Base-by-base conservation (phyloP, 805 yeast species). In the Starmerella vaccinii region DNA sequence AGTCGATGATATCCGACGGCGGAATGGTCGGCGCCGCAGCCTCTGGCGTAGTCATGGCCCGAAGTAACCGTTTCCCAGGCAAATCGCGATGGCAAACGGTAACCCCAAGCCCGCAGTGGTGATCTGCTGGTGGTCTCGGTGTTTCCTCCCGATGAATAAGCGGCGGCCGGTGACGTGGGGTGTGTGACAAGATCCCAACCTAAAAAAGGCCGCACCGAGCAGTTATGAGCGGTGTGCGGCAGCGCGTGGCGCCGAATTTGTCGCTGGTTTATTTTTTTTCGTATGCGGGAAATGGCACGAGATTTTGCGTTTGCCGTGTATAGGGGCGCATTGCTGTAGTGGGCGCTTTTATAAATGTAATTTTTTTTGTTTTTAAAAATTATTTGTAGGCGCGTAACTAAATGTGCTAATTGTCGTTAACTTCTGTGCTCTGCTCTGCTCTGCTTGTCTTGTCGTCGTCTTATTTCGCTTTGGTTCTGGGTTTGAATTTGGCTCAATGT, bases 1-100 rank as follows among this genome's bases (percentile, higher is more conserved):
- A 87, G 65, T 88, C 89, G 54, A 92, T 81, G 56, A 85, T 71
- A 37, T 85, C 94, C 9, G 57, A 47, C 19, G 57, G 57, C 6
- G 57, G 57, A n/a, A 41, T 41, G 22, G 27, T 27, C 6, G 12
- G 33, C 3, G 33, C 16, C 23, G 34, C 45, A 18, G 45, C n/a
- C 18, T 41, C 45, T 41, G 32, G 45, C 33, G 45, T 26, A 5
- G 45, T 41, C 45, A 41, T 41, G 16, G 23, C 24, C n/a, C 38
- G 8, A 16, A 34, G 18, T n/a, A 34, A 16, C 22, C 22, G 38
- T 16, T 19, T 7, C 8, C 21, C 38, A 21, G 18, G 12, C 38
- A 10, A 34, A 12, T 34, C 22, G 38, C 38, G 8, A 34, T n/a
- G 38, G 38, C 38, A 32, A 32, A 4, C 35, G 8, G 35, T 6